Evolutionary conservation across 2,329 filamentous ascomycete genomes (phyloP).

Genomic region (Apiospora sp.): DNA sequence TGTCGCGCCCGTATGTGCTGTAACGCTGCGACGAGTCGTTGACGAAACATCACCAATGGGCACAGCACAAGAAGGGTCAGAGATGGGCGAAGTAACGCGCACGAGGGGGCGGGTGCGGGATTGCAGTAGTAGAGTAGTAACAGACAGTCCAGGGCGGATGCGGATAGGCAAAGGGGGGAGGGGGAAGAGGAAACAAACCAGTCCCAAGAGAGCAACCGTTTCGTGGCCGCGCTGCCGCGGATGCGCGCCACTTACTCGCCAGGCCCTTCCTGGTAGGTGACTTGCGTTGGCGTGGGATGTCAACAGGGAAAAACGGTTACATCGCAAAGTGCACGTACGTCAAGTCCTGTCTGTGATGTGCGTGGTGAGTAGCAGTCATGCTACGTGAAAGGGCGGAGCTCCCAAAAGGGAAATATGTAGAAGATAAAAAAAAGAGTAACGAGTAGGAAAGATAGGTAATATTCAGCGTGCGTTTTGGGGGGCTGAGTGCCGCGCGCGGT

Average conservation of each 20-base stretch:
- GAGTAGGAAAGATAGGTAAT: too few relatives aligned
- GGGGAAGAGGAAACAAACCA: background rate
- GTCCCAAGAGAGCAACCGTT: constrained; percentile 18
- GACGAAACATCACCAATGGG: constrained; percentile 2
- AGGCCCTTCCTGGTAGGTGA: background rate
- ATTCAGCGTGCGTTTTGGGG: too few relatives aligned
- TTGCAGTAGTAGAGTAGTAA: too few relatives aligned
- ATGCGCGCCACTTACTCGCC: constrained; percentile 21
- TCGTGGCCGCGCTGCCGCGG: constrained; percentile 13
- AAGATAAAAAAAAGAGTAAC: background rate
- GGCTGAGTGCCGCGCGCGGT: background rate
- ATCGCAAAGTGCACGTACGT: constrained; percentile 11
- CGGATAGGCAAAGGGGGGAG: background rate
- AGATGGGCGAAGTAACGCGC: background rate
- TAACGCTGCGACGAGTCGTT: constrained; percentile 15
- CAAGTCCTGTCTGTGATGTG: constrained; percentile 18
- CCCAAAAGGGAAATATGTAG: background rate
- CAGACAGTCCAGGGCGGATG: background rate
- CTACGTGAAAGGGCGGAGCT: background rate
- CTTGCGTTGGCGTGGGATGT: constrained; percentile 1
- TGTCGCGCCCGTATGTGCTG: background rate
- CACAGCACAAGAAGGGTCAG: background rate
- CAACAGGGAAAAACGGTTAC: constrained; percentile 1
- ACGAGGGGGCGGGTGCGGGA: too few relatives aligned
- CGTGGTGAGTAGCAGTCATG: background rate